Evolutionary conservation across 208 protist genomes (phyloP), one percentile per base, ranked within the genome.

Genomic region (Leishmania major): DNA sequence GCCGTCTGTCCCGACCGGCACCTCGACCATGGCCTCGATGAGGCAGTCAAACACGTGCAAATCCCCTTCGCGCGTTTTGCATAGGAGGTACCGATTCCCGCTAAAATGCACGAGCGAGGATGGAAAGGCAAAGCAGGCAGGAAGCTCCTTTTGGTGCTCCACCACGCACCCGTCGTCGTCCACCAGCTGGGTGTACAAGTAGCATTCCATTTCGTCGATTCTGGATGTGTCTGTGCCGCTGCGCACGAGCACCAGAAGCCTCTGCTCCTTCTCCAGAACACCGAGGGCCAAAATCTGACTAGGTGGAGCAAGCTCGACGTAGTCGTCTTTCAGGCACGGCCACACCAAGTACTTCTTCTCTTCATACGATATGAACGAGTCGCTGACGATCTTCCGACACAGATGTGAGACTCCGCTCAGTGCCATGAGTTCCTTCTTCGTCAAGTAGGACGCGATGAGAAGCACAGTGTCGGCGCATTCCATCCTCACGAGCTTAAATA

Each of bases 21-120:
- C 53, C 75, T 91, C 84, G 28, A 96, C 71, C 75, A 85, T 84
- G 25, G 83, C 64, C 72, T 92, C 89, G 37, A 87, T 62, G 5
- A 81, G 66, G 76, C 84, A 92, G 79, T 94, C 90, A 80, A 93
- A 94, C 19, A 92, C 85, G 53, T 90, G 62, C n/a, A 91, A 62
- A 13, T 84, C 82, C 40, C 86, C 90, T 69, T 92, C 88, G 45
- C 81, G 76, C 17, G 81, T 90, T 49, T 78, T 91, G 83, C 90
- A 92, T 19, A 85, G 49, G 45, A 96, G 87, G 79, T 91, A 94
- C 17, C 88, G 90, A 59, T 87, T 80, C 8, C 92, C 90, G 47
- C 88, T 78, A 78, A 95, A 94, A 1, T 73, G 74, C 5, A 91
- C 80, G 15, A 86, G 78, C 25, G 90, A 93, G 17, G 87, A 86